phyloP scores from a whole-genome alignment of 2,329 filamentous ascomycete genomes.

The Pseudogymnoascus sp. region DNA sequence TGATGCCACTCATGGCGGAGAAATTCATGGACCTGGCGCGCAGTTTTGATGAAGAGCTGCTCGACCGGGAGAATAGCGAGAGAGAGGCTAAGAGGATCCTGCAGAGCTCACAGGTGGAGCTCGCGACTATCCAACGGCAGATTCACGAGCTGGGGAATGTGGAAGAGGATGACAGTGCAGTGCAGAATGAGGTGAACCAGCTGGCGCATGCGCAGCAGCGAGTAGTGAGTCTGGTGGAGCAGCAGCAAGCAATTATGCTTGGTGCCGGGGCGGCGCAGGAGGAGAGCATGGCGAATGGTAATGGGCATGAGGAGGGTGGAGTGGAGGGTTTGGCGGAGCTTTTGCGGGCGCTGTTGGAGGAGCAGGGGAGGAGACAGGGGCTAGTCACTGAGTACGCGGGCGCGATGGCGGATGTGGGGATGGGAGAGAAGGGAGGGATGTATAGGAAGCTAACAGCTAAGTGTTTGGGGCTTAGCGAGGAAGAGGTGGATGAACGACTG shows the following conservation, averaged over 20 bases:
- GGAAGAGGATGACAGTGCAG: conserved; percentile 18
- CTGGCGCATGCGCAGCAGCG: conserved; percentile 16
- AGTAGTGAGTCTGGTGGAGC: conserved; percentile 26
- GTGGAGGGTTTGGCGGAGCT: conserved; percentile 44
- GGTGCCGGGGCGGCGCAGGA: conserved; percentile 34
- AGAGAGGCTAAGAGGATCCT: conserved; percentile 59
- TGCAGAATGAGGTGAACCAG: conserved; percentile 18
- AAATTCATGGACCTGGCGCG: conserved; percentile 63
- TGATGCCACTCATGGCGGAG: conserved; percentile 60
- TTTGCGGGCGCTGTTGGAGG: conserved; percentile 41
- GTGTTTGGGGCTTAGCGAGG: conserved; percentile 60
- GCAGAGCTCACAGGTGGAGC: conserved; percentile 58
- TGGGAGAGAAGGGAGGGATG: conserved; percentile 64
- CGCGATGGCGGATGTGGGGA: conserved; percentile 59
- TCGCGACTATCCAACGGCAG: conserved; percentile 51
- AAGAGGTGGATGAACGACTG: conserved; percentile 58
- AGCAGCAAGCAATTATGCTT: conserved; percentile 40
- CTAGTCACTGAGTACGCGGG: conserved; percentile 61
- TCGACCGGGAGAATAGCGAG: conserved; percentile 63
- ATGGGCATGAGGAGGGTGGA: conserved; percentile 34
- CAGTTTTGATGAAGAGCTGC: conserved; percentile 66
- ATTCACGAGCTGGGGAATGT: conserved; percentile 42
- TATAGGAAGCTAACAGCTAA: conserved; percentile 62
- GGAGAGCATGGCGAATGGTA: conserved; percentile 35
- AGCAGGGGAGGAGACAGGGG: conserved; percentile 42